Evolutionary conservation across 495 filamentous ascomycete species (phyloP), one percentile per base, ranked within the genome.

Genomic region (Ascodesmis nigricans): DNA sequence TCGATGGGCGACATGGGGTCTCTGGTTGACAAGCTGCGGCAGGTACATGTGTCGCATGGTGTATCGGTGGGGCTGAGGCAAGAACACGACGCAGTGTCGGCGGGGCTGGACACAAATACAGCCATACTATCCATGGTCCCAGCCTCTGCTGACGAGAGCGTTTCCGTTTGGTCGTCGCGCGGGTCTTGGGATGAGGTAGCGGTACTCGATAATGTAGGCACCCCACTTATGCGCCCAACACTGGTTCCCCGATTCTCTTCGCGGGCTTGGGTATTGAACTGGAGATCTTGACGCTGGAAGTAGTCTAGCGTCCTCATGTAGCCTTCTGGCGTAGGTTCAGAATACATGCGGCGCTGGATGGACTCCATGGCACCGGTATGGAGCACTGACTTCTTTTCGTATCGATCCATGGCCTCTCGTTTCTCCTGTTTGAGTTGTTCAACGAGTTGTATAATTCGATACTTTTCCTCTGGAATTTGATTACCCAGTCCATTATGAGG

Each of bases 1-100:
- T n/a, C n/a, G n/a, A n/a, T n/a, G n/a, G n/a, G n/a, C n/a, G n/a
- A n/a, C n/a, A n/a, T n/a, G n/a, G n/a, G n/a, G n/a, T n/a, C n/a
- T n/a, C n/a, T n/a, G n/a, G n/a, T n/a, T n/a, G n/a, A n/a, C n/a
- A n/a, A n/a, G n/a, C n/a, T n/a, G n/a, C n/a, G n/a, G n/a, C n/a
- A n/a, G n/a, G n/a, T n/a, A n/a, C n/a, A n/a, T n/a, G n/a, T n/a
- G n/a, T n/a, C n/a, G n/a, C n/a, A n/a, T n/a, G n/a, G n/a, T n/a
- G 35, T 19, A 52, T 55, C 19, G 29, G 52, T 54, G 3, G 61
- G 61, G 23, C 58, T 61, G 19, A 53, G 46, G 5, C 58, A 51
- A 8, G 45, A 42, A 11, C 34, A 36, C 4, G 34, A 5, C 7
- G 34, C 30, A 17, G 32, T 22, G 13, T 47, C 45, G 21, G 43